Evolutionary conservation across 2,329 filamentous ascomycete species (phyloP).

Genomic region (Alternaria sp.): DNA sequence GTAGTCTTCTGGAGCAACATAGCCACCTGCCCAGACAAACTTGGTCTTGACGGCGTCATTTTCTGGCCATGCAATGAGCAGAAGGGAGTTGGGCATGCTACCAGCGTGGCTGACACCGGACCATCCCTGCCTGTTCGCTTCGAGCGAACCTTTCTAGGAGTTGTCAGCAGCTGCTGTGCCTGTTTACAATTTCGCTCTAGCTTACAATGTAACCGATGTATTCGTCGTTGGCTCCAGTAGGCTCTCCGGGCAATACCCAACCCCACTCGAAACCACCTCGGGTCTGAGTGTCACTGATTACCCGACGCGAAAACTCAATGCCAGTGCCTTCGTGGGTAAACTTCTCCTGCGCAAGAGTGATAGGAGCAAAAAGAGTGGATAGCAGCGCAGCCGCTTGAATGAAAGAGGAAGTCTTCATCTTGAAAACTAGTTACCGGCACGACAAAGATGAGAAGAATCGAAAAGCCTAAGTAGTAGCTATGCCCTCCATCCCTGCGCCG

Average conservation of each 20-base stretch:
- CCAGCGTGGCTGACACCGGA: slow-evolving; percentile 50
- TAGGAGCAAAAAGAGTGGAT: slow-evolving; percentile 44
- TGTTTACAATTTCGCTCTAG: not conserved
- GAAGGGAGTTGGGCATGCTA: slow-evolving; percentile 48
- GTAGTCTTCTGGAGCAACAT: slow-evolving; percentile 66
- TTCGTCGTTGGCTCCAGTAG: slow-evolving; percentile 40
- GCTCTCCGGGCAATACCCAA: slow-evolving; percentile 42
- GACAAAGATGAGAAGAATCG: slow-evolving; percentile 28
- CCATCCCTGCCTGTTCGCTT: slow-evolving; percentile 44
- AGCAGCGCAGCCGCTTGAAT: slow-evolving; percentile 51
- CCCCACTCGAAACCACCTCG: slow-evolving; percentile 49
- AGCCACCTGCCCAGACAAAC: slow-evolving; percentile 59
- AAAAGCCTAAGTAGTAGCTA: slow-evolving; percentile 38
- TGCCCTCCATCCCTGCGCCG: slow-evolving; percentile 33
- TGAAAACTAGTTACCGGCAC: slow-evolving; percentile 32
- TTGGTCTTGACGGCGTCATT: slow-evolving; percentile 41
- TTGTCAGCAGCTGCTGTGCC: slow-evolving; percentile 20
- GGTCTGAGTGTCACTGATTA: slow-evolving; percentile 37
- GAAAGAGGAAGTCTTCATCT: slow-evolving; percentile 49
- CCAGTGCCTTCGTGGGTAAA: slow-evolving; percentile 45
- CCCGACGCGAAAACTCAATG: slow-evolving; percentile 45
- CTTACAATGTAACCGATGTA: slow-evolving; percentile 52
- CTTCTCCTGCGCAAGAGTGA: slow-evolving; percentile 43
- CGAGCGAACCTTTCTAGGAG: slow-evolving; percentile 41
- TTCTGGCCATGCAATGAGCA: slow-evolving; percentile 47